Evolutionary conservation across 768 basidiomycete species (phyloP).

Genomic region (Boletus subparvulus): DNA sequence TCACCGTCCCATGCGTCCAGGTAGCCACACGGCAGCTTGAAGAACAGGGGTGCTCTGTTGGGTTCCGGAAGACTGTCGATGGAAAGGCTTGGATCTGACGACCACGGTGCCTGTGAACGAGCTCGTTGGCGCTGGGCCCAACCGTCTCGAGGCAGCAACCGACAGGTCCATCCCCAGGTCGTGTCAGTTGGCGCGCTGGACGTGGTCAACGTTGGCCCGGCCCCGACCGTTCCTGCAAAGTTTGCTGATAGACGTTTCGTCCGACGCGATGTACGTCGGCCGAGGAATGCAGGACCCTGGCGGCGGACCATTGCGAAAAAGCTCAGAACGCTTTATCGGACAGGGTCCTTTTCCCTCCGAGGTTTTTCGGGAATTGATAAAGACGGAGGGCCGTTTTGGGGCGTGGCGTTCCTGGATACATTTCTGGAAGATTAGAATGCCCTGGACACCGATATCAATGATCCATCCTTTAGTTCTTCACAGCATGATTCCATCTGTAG

Average conservation of each 20-base stretch:
- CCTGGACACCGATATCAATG: slow-evolving; percentile 28
- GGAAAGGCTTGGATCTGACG: slow-evolving; percentile 32
- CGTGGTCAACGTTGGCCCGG: slow-evolving; percentile 36
- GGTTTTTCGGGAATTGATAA: slow-evolving; percentile 30
- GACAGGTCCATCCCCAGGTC: slow-evolving; percentile 23
- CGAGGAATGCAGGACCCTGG: slow-evolving; percentile 23
- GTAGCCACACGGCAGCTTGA: slow-evolving; percentile 23
- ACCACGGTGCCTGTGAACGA: slow-evolving; percentile 36
- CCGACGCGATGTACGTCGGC: slow-evolving; percentile 29
- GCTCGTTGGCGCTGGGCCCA: slow-evolving; percentile 31
- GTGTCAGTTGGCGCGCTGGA: slow-evolving; percentile 34
- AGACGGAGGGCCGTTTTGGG: slow-evolving; percentile 24
- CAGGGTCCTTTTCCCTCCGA: slow-evolving; percentile 24
- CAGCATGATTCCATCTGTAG: slow-evolving; percentile 12
- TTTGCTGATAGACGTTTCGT: slow-evolving; percentile 19
- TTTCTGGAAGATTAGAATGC: slow-evolving; percentile 18
- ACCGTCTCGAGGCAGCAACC: slow-evolving; percentile 28
- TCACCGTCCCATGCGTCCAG: slow-evolving; percentile 23
- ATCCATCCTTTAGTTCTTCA: slow-evolving; percentile 28
- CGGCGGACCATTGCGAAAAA: slow-evolving; percentile 19
- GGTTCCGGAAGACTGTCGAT: slow-evolving; percentile 32
- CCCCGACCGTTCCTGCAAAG: slow-evolving; percentile 20
- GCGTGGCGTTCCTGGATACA: slow-evolving; percentile 20
- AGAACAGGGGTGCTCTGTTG: slow-evolving; percentile 22
- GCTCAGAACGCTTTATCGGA: slow-evolving; percentile 13